These are phyloP conservation scores for Ophiostoma triangulosporum DNA, from an alignment of 2,329 filamentous ascomycete species.

Conservation along the genomic window DNA sequence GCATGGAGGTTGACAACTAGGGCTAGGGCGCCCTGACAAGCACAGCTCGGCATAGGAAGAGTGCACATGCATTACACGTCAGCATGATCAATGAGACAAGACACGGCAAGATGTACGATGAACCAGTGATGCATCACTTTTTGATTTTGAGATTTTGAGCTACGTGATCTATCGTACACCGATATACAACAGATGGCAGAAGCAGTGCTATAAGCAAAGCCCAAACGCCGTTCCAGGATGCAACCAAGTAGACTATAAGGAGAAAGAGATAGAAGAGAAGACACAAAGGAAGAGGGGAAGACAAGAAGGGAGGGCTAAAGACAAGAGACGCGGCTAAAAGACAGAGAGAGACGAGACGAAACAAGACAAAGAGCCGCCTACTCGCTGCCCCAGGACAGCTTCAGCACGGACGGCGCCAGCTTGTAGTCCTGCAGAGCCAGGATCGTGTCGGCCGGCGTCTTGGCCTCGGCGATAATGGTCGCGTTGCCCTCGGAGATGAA, in stretches of 20 bases:
- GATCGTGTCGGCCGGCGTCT: constrained; percentile 58
- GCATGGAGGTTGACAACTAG: constrained; percentile 32
- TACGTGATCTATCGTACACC: background rate
- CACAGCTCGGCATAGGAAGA: background rate
- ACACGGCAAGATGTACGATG: background rate
- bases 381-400: constrained; percentile 67
- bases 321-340: too few relatives aligned
- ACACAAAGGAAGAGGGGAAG: too few relatives aligned
- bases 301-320: too few relatives aligned
- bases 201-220: background rate
- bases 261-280: too few relatives aligned
- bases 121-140: too few relatives aligned
- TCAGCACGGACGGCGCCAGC: constrained; percentile 59
- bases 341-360: background rate
- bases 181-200: background rate
- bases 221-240: background rate
- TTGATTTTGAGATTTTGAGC: background rate
- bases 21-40: too few relatives aligned
- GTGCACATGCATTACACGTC: too few relatives aligned
- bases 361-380: constrained; percentile 21
- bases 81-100: background rate
- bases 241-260: background rate
- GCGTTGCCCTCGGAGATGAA: constrained; percentile 63
- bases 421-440: constrained; percentile 58
- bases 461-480: constrained; percentile 66